Percentiles rank a stretch among this genome's conserved stretches.
These are phyloP conservation scores for Ascochyta rabiei DNA, from an alignment of 2,329 filamentous ascomycete genomes.

Conservation along the genomic window DNA sequence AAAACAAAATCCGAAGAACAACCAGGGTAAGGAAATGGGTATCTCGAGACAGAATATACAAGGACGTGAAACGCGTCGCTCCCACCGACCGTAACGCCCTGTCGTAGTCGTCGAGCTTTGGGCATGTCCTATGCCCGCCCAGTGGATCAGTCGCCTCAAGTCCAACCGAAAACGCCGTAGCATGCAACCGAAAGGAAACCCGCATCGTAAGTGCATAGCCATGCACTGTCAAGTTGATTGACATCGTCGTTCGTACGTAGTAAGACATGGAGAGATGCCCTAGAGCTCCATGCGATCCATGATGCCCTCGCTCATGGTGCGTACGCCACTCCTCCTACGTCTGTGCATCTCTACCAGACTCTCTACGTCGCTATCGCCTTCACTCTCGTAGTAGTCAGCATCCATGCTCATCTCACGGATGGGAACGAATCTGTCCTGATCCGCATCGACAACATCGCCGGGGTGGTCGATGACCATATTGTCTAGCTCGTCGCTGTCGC, in stretches of 20 bases:
- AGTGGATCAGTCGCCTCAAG: conserved; percentile 4
- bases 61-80: conserved; percentile 19
- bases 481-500: conserved; percentile 53
- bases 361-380: conserved; percentile 45
- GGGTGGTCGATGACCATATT: conserved; percentile 48
- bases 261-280: neutral
- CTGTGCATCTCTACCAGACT: conserved; percentile 31
- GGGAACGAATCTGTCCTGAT: conserved; percentile 46
- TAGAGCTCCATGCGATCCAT: conserved; percentile 60
- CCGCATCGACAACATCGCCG: conserved; percentile 46
- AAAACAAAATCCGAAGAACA: neutral
- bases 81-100: conserved; percentile 21
- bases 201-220: conserved; percentile 6
- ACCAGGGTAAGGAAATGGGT: conserved; percentile 6
- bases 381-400: conserved; percentile 39
- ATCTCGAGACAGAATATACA: conserved; percentile 19
- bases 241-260: neutral
- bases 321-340: conserved; percentile 55
- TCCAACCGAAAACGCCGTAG: conserved; percentile 4
- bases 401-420: conserved; percentile 41
- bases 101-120: conserved; percentile 20
- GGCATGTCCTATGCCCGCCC: conserved; percentile 10
- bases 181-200: conserved; percentile 10
- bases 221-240: conserved; percentile 16
- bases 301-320: conserved; percentile 61